Evolutionary conservation across 768 basidiomycete genomes (phyloP).

Genomic region (Leucocoprinus leucothites): DNA sequence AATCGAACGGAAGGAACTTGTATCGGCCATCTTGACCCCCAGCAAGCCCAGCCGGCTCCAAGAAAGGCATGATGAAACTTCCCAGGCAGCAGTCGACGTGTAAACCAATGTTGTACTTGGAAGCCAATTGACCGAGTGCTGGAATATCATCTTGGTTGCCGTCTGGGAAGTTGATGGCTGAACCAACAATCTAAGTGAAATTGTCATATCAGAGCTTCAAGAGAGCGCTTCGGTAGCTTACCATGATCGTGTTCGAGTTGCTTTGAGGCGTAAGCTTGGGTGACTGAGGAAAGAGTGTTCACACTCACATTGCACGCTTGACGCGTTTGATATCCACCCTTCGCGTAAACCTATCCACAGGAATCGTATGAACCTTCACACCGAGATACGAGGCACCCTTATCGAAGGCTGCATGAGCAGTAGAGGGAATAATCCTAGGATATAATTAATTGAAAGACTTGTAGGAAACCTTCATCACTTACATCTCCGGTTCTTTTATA

Average conservation of each 20-base stretch:
- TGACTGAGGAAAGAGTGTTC: slow-evolving; percentile 1
- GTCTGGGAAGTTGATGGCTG: slow-evolving; percentile 82
- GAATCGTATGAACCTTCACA: slow-evolving; percentile 86
- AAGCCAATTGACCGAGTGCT: slow-evolving; percentile 71
- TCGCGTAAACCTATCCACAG: slow-evolving; percentile 74
- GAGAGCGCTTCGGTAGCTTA: slow-evolving; percentile 21
- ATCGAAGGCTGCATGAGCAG: slow-evolving; percentile 93
- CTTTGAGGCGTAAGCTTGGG: slow-evolving; percentile 31
- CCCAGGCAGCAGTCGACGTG: slow-evolving; percentile 97
- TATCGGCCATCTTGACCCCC: slow-evolving; percentile 51
- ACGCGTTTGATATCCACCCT: slow-evolving; percentile 76
- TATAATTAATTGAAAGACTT: background rate
- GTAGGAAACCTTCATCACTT: slow-evolving; percentile 17
- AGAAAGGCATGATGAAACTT: slow-evolving; percentile 90
- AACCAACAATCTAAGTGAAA: slow-evolving; percentile 67
- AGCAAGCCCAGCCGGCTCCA: slow-evolving; percentile 74
- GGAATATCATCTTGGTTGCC: slow-evolving; percentile 87
- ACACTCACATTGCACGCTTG: slow-evolving; percentile 79
- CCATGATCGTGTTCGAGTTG: slow-evolving; percentile 88
- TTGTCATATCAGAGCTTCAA: slow-evolving; percentile 2
- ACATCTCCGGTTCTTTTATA: slow-evolving; percentile 93
- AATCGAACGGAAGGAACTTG: slow-evolving; percentile 78
- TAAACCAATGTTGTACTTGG: slow-evolving; percentile 72
- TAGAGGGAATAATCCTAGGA: slow-evolving; percentile 72
- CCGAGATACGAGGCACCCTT: slow-evolving; percentile 88